Percentiles rank a stretch among this genome's conserved stretches.
These are phyloP conservation scores for Exophiala sp. DNA, from an alignment of 2,329 filamentous ascomycete species.

Conservation along the genomic window DNA sequence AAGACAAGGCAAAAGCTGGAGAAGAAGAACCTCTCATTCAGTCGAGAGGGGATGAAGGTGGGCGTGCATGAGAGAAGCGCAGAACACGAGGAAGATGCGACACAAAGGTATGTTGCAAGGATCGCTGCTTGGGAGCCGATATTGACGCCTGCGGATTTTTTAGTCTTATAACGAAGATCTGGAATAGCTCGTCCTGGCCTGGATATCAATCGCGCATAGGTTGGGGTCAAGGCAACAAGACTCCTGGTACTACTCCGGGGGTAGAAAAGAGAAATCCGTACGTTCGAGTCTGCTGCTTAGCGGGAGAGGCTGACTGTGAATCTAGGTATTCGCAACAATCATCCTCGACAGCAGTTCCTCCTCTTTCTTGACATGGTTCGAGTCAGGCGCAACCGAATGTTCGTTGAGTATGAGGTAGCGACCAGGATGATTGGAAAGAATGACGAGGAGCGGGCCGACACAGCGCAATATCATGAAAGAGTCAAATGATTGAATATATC, in stretches of 20 bases:
- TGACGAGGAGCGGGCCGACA: too few species aligned
- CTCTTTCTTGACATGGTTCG: conserved; percentile 11
- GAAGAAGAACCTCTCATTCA: conserved; percentile 59
- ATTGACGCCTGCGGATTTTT: background rate
- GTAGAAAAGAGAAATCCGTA: conserved; percentile 25
- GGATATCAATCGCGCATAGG: conserved; percentile 46
- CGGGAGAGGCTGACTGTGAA: background rate
- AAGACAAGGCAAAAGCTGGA: conserved; percentile 60
- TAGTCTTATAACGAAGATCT: conserved; percentile 48
- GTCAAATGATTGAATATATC: too few species aligned
- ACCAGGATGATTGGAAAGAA: too few species aligned
- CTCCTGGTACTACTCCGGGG: conserved; percentile 10
- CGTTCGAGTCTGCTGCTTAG: conserved; percentile 1
- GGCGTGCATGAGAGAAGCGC: conserved; percentile 56
- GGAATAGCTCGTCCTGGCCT: conserved; percentile 47
- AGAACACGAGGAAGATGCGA: conserved; percentile 59
- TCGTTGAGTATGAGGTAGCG: too few species aligned
- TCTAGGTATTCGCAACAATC: conserved; percentile 12
- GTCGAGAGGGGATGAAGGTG: conserved; percentile 59
- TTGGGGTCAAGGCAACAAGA: conserved; percentile 24
- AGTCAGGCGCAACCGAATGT: background rate
- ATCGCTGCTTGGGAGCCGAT: background rate
- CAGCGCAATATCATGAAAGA: too few species aligned
- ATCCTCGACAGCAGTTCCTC: conserved; percentile 4
- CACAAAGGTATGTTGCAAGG: conserved; percentile 47